These are phyloP conservation scores for Vitis cinerea DNA, from an alignment of 164 flowering plant species.

Conservation along the genomic window DNA sequence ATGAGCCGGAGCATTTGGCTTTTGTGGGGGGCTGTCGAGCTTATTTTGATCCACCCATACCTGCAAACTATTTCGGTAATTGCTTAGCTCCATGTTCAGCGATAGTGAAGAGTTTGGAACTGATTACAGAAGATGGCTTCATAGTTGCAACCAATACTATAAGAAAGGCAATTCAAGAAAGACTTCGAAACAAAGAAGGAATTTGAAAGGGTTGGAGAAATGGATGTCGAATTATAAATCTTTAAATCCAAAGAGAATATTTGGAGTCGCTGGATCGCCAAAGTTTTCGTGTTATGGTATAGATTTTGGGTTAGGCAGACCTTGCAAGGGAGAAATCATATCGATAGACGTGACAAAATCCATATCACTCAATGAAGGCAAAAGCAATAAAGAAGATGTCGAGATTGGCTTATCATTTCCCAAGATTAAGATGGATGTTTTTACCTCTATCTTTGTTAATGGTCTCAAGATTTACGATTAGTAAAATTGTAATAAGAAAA, in stretches of 20 bases:
- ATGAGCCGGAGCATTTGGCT: constrained; percentile 6
- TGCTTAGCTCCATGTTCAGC: constrained; percentile 21
- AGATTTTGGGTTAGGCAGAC: constrained; percentile 20
- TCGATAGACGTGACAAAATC: constrained; percentile 15
- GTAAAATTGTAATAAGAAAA: too few relatives aligned
- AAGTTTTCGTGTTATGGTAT: constrained; percentile 5
- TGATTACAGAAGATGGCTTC: constrained; percentile 33
- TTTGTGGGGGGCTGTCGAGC: constrained; percentile 32
- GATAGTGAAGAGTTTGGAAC: neutral
- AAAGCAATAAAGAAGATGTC: constrained; percentile 12
- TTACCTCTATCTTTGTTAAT: neutral
- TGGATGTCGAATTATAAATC: constrained; percentile 6
- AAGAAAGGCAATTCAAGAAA: constrained; percentile 12
- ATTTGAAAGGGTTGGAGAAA: constrained; percentile 20
- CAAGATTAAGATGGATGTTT: constrained; percentile 11
- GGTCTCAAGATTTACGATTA: too few relatives aligned
- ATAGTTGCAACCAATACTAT: constrained; percentile 24
- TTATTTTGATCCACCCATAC: constrained; percentile 30
- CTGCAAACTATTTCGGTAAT: constrained; percentile 49
- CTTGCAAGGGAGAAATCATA: constrained; percentile 14
- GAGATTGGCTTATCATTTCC: constrained; percentile 13
- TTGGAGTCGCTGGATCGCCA: constrained; percentile 17
- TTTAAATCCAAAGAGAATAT: too few relatives aligned
- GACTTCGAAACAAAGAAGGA: constrained; percentile 8
- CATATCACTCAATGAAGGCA: constrained; percentile 5